Evolutionary conservation across 495 filamentous ascomycete genomes (phyloP).

Genomic region (Neurospora terricola): DNA sequence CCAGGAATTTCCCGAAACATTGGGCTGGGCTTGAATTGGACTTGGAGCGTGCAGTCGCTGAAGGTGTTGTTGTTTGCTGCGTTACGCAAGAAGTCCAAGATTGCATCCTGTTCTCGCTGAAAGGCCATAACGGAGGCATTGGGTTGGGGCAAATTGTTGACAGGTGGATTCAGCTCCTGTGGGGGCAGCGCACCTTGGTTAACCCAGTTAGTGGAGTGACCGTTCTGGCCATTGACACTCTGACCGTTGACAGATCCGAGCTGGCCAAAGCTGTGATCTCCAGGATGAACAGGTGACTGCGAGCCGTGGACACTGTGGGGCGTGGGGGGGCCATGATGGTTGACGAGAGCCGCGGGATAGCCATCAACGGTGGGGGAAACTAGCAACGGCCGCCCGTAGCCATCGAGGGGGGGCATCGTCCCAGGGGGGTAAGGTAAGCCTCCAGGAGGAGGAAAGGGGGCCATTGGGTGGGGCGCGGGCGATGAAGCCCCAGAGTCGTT

Average conservation of each 20-base stretch:
- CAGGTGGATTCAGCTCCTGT: constrained; percentile 6
- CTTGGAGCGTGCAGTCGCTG: constrained; percentile 40
- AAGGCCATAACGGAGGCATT: neutral
- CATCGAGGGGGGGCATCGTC: constrained; percentile 26
- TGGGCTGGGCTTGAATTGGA: constrained; percentile 27
- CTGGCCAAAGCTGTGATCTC: constrained; percentile 22
- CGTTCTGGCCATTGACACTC: constrained; percentile 3
- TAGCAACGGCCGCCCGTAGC: constrained; percentile 23
- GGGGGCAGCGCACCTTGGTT: constrained; percentile 1
- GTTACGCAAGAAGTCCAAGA: constrained; percentile 26
- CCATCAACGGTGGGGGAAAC: constrained; percentile 25
- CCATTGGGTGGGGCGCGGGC: constrained; percentile 31
- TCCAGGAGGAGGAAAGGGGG: constrained; percentile 26
- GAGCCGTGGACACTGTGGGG: constrained; percentile 47
- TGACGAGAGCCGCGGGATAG: constrained; percentile 23
- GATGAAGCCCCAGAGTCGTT: constrained; percentile 40
- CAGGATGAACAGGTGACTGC: constrained; percentile 33
- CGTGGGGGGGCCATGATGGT: constrained; percentile 37
- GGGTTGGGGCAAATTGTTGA: constrained; percentile 1
- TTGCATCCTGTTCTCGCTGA: constrained; percentile 23
- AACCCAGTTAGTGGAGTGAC: neutral
- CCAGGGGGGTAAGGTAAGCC: constrained; percentile 20
- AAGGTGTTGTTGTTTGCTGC: constrained; percentile 30
- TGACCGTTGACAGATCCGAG: constrained; percentile 13
- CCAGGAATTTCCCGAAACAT: constrained; percentile 37